Percentiles rank a stretch among this genome's conserved stretches.
Evolutionary conservation across 768 basidiomycete species (phyloP).

Genomic region (Podaxis rugospora): DNA sequence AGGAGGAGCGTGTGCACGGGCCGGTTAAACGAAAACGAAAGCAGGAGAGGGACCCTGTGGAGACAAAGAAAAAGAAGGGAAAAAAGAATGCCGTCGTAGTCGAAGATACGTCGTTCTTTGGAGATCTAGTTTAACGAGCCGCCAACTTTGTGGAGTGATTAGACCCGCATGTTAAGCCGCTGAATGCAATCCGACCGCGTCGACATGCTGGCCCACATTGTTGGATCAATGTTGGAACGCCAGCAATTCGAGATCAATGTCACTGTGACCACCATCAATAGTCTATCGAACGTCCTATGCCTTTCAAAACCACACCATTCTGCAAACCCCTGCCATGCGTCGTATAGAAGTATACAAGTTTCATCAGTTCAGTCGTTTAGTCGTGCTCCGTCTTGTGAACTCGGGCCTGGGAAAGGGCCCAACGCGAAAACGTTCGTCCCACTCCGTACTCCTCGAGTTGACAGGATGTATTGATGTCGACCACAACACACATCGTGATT

Average conservation of each 20-base stretch:
- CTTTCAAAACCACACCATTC: not conserved
- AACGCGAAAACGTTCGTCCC: not conserved
- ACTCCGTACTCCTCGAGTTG: not conserved
- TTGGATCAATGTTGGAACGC: not conserved
- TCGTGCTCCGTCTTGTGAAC: not conserved
- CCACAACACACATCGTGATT: not conserved
- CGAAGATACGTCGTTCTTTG: constrained; percentile 58
- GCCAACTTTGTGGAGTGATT: not conserved
- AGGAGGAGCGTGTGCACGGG: constrained; percentile 21
- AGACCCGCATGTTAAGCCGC: not conserved
- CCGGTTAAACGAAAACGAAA: constrained; percentile 55
- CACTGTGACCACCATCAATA: not conserved
- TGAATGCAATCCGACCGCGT: not conserved
- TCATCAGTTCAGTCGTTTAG: not conserved
- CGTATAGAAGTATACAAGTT: not conserved
- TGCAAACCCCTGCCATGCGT: not conserved
- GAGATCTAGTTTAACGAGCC: constrained; percentile 42
- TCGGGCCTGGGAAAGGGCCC: not conserved
- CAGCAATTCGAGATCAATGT: not conserved
- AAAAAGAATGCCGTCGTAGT: constrained; percentile 55
- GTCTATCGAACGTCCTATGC: not conserved
- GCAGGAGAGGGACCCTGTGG: constrained; percentile 45
- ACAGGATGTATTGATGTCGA: not conserved
- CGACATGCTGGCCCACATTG: not conserved
- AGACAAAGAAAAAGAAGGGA: constrained; percentile 50